Conservation (phyloP, 106 monocot species). For the Acorus calamus region DNA sequence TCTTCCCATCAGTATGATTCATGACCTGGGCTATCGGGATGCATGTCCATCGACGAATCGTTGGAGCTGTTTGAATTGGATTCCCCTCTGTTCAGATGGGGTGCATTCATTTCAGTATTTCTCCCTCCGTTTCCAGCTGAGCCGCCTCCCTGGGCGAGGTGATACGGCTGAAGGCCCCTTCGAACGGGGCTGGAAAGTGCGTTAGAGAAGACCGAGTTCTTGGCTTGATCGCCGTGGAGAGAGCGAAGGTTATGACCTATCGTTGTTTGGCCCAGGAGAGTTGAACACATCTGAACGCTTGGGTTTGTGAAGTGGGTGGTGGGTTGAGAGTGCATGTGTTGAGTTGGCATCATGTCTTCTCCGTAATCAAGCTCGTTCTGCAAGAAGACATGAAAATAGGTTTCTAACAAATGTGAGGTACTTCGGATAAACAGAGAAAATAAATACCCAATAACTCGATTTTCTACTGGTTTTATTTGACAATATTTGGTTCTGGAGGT, state of each 20-base stretch:
- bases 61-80: conserved; percentile 14
- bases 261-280: conserved; percentile 9
- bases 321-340: conserved; percentile 14
- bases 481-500: no score
- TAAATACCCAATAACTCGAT: no score
- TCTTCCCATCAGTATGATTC: conserved; percentile 18
- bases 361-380: conserved; percentile 72
- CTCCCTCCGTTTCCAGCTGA: conserved; percentile 12
- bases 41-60: conserved; percentile 66
- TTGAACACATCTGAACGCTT: conserved; percentile 14
- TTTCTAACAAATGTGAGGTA: neutral
- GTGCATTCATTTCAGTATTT: conserved; percentile 13
- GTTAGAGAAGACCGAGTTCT: conserved; percentile 56
- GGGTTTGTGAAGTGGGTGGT: conserved; percentile 16
- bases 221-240: conserved; percentile 37
- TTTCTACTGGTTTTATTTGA: neutral
- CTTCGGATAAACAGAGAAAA: neutral
- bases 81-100: conserved; percentile 7
- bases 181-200: conserved; percentile 61
- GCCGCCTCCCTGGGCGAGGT: conserved; percentile 32
- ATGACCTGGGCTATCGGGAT: conserved; percentile 44
- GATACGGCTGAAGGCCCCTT: conserved; percentile 56
- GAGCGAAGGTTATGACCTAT: conserved; percentile 18
- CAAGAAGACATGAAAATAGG: neutral
- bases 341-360: conserved; percentile 35